A percentile compares a stretch with the other conserved stretches of the same genome.
These are phyloP conservation scores for Ceratobasidium sp. DNA, from an alignment of 1,284 basidiomycete species.

Conservation along the genomic window DNA sequence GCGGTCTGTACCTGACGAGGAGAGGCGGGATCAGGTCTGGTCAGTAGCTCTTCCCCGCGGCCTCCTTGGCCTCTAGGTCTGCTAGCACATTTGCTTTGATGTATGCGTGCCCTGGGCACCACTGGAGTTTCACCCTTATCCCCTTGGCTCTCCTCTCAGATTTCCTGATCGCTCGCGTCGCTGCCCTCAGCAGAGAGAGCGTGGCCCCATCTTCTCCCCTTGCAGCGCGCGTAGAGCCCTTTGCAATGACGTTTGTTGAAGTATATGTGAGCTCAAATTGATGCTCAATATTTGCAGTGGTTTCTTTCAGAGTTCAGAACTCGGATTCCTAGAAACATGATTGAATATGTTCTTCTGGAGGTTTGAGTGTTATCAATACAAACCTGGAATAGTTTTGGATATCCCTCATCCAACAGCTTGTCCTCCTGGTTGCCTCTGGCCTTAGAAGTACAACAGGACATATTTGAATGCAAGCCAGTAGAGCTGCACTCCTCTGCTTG, in stretches of 20 bases:
- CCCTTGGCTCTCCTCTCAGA: too few species aligned
- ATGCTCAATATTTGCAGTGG: background rate
- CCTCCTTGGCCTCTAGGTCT: too few species aligned
- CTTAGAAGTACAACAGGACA: conserved; percentile 45
- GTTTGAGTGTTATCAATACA: background rate
- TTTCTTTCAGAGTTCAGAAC: background rate
- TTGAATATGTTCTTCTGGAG: background rate
- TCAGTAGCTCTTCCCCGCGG: too few species aligned
- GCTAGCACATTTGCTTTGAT: too few species aligned
- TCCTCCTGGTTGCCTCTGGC: conserved; percentile 36
- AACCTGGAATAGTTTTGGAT: conserved; percentile 46
- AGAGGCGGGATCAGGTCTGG: too few species aligned
- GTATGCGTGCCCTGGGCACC: too few species aligned
- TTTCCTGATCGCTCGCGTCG: too few species aligned
- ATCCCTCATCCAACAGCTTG: conserved; percentile 40
- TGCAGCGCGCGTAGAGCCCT: background rate
- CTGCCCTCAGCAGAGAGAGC: too few species aligned
- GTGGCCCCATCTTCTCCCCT: too few species aligned
- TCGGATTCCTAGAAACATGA: background rate
- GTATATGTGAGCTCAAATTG: conserved; percentile 20
- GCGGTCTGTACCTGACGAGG: too few species aligned
- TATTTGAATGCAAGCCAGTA: conserved; percentile 18
- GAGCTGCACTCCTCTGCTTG: conserved; percentile 43
- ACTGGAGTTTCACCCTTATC: too few species aligned
- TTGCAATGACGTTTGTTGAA: background rate